phyloP scores from a whole-genome alignment of 192 early-diverging fungal species.

The Rhizophagus clarus region DNA sequence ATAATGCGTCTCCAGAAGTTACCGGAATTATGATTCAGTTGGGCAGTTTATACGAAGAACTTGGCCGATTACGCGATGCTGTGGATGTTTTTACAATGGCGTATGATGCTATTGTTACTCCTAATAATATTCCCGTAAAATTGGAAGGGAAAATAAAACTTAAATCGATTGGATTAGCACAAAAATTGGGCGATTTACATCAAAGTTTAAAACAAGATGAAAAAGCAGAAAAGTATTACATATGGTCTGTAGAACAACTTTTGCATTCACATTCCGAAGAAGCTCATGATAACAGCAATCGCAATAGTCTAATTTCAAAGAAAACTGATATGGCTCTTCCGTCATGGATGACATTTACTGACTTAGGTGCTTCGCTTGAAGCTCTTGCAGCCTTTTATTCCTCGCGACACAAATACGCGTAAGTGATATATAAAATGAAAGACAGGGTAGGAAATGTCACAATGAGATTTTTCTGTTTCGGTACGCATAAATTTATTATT shows the following conservation, averaged over 20 bases:
- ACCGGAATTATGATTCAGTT: constrained; percentile 64
- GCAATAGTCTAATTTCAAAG: constrained; percentile 35
- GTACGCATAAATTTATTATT: not conserved
- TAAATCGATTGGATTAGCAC: constrained; percentile 52
- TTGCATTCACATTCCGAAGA: constrained; percentile 34
- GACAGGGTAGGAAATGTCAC: not conserved
- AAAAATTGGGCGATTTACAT: constrained; percentile 58
- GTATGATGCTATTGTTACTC: constrained; percentile 41
- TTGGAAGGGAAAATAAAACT: constrained; percentile 44
- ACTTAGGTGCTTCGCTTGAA: constrained; percentile 57
- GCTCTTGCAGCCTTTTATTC: constrained; percentile 59
- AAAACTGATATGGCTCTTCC: constrained; percentile 53
- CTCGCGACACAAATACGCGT: constrained; percentile 50
- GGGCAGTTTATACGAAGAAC: constrained; percentile 48
- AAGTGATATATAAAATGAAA: constrained; percentile 28
- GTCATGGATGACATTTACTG: constrained; percentile 54
- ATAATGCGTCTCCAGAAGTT: constrained; percentile 48
- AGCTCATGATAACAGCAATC: constrained; percentile 14
- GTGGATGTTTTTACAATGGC: constrained; percentile 48
- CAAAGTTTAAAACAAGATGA: constrained; percentile 44
- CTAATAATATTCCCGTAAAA: constrained; percentile 14
- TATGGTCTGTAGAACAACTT: constrained; percentile 60
- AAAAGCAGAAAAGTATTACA: constrained; percentile 57
- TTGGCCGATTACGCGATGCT: constrained; percentile 48
- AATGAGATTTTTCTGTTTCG: not conserved